These are phyloP conservation scores for Ajuga reptans DNA, from an alignment of 305 asterid species.

Conservation along the genomic window DNA sequence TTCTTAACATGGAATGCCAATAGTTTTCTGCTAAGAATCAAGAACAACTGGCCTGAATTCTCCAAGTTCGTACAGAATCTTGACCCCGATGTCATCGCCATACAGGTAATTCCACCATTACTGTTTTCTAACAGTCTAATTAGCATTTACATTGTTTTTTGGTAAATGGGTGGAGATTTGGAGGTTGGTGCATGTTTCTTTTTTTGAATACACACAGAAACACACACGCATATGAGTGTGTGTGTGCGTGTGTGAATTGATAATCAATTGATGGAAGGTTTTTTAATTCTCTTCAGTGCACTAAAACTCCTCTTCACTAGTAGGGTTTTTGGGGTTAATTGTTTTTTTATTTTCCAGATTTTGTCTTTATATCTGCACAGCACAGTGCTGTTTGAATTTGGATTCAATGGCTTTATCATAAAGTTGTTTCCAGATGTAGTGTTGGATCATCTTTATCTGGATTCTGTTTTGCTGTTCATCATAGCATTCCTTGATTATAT, in stretches of 20 bases:
- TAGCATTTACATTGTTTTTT: too few species aligned
- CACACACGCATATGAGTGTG: background rate
- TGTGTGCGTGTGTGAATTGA: background rate
- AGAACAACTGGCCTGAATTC: slow-evolving; percentile 71
- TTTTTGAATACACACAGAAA: background rate
- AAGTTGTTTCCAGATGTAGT: too few species aligned
- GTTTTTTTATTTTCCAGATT: background rate
- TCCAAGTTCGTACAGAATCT: slow-evolving; percentile 49
- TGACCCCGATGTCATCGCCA: slow-evolving; percentile 83
- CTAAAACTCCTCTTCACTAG: background rate
- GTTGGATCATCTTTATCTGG: too few species aligned
- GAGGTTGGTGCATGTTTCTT: slow-evolving; percentile 12
- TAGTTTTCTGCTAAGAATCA: slow-evolving; percentile 66
- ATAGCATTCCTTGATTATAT: background rate
- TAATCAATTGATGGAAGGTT: background rate
- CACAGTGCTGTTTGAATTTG: background rate
- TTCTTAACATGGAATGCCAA: slow-evolving; percentile 93
- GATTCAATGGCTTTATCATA: slow-evolving; percentile 2
- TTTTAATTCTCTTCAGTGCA: background rate
- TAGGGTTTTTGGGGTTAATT: background rate
- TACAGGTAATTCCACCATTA: slow-evolving; percentile 44
- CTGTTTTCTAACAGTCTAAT: background rate
- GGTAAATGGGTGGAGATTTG: background rate
- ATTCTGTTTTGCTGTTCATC: background rate
- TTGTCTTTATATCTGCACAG: background rate